phyloP scores from a whole-genome alignment of 768 basidiomycete genomes.

The Coprinopsis cinerea region DNA sequence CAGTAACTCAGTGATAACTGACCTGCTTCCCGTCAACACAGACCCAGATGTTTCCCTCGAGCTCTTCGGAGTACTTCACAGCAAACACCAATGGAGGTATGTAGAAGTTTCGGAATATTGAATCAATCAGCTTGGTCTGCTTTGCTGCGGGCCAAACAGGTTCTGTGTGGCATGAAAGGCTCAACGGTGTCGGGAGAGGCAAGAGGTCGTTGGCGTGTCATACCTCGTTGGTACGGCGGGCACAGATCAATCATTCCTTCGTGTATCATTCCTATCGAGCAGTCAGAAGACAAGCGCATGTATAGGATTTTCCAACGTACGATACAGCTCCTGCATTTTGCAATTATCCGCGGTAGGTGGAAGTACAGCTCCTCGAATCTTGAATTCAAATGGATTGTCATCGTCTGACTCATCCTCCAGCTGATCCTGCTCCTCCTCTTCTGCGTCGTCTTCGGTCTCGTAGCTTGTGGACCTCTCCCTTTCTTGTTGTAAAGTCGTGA shows the following conservation, averaged over 20 bases:
- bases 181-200: background rate
- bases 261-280: conserved; percentile 51
- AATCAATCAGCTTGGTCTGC: conserved; percentile 9
- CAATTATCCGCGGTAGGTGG: conserved; percentile 35
- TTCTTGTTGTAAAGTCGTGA: background rate
- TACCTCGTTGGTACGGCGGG: conserved; percentile 29
- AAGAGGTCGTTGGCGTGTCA: background rate
- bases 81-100: conserved; percentile 5
- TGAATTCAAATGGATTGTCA: conserved; percentile 34
- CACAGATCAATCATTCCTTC: conserved; percentile 64
- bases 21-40: conserved; percentile 12
- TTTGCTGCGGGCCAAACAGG: conserved; percentile 8
- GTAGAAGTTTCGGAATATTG: conserved; percentile 5
- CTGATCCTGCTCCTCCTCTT: conserved; percentile 48
- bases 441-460: conserved; percentile 14
- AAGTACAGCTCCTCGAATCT: conserved; percentile 34
- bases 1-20: conserved; percentile 8
- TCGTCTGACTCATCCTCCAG: conserved; percentile 39
- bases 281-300: background rate
- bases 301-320: conserved; percentile 25
- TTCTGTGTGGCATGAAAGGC: background rate
- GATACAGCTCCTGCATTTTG: conserved; percentile 40
- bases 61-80: background rate
- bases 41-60: background rate
- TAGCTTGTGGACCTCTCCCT: background rate